phyloP scores from a whole-genome alignment of 495 filamentous ascomycete species.

The Clavariopsis aquatica region DNA sequence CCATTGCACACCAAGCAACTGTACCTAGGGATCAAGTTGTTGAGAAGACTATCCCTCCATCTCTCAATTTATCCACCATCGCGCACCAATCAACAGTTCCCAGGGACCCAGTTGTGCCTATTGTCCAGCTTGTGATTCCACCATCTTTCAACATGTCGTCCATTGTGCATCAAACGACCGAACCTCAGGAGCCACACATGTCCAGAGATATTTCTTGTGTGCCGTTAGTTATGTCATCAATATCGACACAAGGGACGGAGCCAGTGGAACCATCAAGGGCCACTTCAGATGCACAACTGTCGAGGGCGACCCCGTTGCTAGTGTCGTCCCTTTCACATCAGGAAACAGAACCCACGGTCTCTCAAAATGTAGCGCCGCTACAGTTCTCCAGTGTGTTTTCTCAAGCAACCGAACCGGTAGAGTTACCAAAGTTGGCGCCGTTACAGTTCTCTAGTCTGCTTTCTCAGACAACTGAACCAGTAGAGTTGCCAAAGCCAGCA shows the following conservation, averaged over 20 bases:
- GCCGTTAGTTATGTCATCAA: conserved; percentile 3
- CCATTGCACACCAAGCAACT: not conserved
- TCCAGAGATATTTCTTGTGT: not conserved
- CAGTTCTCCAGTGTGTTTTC: conserved; percentile 54
- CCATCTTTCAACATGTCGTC: conserved; percentile 11
- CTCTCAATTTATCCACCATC: conserved; percentile 1
- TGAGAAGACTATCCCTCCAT: not conserved
- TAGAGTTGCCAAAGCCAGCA: conserved; percentile 38
- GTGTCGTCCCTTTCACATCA: conserved; percentile 54
- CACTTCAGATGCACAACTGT: conserved; percentile 19
- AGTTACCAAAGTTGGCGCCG: conserved; percentile 21
- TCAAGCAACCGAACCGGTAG: conserved; percentile 53
- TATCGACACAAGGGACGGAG: conserved; percentile 20
- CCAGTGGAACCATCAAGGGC: conserved; percentile 1
- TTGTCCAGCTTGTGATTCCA: too few species aligned
- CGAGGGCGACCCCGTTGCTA: conserved; percentile 37
- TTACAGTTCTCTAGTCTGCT: conserved; percentile 54
- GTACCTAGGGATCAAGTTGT: not conserved
- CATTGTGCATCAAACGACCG: conserved; percentile 6
- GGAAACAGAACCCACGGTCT: conserved; percentile 54
- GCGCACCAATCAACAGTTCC: not conserved
- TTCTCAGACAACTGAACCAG: conserved; percentile 54
- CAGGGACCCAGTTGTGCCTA: too few species aligned
- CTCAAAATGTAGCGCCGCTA: conserved; percentile 38
- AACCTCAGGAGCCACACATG: not conserved